These are phyloP conservation scores for Pseudozyma sp. DNA, from an alignment of 1,284 basidiomycete species.

Conservation along the genomic window DNA sequence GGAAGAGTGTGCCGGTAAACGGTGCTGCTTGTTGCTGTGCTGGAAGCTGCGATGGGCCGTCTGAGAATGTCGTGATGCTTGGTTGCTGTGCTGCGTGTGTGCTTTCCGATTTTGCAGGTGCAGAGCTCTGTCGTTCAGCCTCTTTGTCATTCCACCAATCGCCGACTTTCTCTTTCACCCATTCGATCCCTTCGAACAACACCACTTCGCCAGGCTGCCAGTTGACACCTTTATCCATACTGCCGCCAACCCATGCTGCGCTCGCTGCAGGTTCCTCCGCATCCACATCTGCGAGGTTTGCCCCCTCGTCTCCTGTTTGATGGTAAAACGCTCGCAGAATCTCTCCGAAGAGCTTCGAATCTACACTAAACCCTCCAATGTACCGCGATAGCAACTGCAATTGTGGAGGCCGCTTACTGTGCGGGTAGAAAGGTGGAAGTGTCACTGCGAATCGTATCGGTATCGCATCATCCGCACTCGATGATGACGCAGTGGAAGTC, in stretches of 20 bases:
- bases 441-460: constrained; percentile 58
- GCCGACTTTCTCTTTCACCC: constrained; percentile 59
- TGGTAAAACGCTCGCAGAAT: constrained; percentile 61
- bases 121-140: constrained; percentile 8
- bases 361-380: constrained; percentile 61
- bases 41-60: background rate
- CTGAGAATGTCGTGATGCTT: constrained; percentile 9
- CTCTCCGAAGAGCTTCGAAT: constrained; percentile 60
- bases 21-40: background rate
- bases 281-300: constrained; percentile 1
- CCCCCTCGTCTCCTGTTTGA: constrained; percentile 15
- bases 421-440: constrained; percentile 59
- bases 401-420: constrained; percentile 52
- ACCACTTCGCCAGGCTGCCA: constrained; percentile 60
- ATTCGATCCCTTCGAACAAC: constrained; percentile 68
- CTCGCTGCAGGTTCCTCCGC: constrained; percentile 14
- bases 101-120: background rate
- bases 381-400: constrained; percentile 63
- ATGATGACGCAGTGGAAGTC: too few species aligned
- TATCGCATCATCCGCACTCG: constrained; percentile 12
- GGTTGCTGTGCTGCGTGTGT: background rate
- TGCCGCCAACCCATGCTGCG: constrained; percentile 19
- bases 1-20: constrained; percentile 36
- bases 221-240: constrained; percentile 32
- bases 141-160: constrained; percentile 54